Conservation (phyloP, 306 rosid genomes). For the Oemleria cerasiformis region DNA sequence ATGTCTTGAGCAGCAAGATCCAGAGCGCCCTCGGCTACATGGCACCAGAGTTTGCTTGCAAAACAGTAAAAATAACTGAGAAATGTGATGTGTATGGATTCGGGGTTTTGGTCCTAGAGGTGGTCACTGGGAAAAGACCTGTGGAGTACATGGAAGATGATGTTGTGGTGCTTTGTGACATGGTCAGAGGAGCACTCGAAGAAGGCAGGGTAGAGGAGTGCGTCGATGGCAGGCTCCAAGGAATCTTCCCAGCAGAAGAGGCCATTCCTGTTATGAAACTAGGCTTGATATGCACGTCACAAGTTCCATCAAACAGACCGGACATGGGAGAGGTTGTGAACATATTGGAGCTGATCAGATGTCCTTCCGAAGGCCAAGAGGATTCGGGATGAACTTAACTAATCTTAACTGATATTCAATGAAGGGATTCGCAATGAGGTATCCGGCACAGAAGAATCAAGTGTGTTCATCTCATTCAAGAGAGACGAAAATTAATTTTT, state of each 20-base stretch:
- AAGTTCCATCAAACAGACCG: slow-evolving; percentile 95
- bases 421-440: slow-evolving; percentile 43
- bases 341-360: slow-evolving; percentile 89
- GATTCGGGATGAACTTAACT: slow-evolving; percentile 56
- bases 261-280: slow-evolving; percentile 88
- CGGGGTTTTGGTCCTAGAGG: slow-evolving; percentile 82
- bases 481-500: slow-evolving; percentile 20
- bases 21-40: slow-evolving; percentile 97
- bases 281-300: slow-evolving; percentile 94
- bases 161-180: slow-evolving; percentile 96
- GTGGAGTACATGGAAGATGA: slow-evolving; percentile 99
- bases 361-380: slow-evolving; percentile 95
- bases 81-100: slow-evolving; percentile 93
- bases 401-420: slow-evolving; percentile 26
- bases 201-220: slow-evolving; percentile 96
- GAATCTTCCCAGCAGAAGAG: slow-evolving; percentile 88
- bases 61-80: slow-evolving; percentile 89
- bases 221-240: slow-evolving; percentile 71
- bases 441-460: slow-evolving; percentile 98
- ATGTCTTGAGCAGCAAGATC: slow-evolving; percentile 94
- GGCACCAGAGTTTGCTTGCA: slow-evolving; percentile 99
- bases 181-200: slow-evolving; percentile 89
- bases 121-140: slow-evolving; percentile 89
- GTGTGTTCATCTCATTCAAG: slow-evolving; percentile 37
- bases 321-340: slow-evolving; percentile 98